Conservation (phyloP, 441 rosid genomes). For the Dalechampia spathulata region DNA sequence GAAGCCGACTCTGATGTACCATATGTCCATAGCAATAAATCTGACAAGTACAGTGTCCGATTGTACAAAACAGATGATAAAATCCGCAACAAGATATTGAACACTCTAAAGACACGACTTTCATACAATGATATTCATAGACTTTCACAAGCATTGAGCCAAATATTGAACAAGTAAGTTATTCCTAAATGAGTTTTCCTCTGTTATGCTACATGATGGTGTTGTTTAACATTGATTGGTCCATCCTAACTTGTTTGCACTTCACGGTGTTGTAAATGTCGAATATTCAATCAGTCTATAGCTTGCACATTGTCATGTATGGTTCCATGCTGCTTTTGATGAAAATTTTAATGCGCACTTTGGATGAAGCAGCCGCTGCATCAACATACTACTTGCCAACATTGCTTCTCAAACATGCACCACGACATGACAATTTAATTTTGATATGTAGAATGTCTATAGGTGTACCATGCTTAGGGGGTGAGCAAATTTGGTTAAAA, state of each 20-base stretch:
- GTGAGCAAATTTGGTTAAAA: no score
- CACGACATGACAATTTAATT: neutral
- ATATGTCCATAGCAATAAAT: slow-evolving; percentile 13
- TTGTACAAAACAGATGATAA: slow-evolving; percentile 25
- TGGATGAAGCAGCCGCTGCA: neutral
- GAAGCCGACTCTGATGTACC: slow-evolving; percentile 24
- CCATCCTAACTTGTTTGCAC: neutral
- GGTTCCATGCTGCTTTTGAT: neutral
- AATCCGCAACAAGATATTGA: slow-evolving; percentile 27
- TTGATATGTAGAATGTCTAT: neutral
- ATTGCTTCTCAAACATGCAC: neutral
- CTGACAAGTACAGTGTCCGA: slow-evolving; percentile 33
- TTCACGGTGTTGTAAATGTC: neutral
- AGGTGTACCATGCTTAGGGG: neutral
- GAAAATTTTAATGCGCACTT: neutral
- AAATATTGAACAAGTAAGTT: slow-evolving; percentile 67
- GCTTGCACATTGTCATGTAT: neutral
- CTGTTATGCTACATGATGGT: no score
- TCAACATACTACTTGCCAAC: neutral
- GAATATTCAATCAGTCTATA: neutral
- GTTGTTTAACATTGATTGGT: neutral
- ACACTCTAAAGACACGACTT: slow-evolving; percentile 27
- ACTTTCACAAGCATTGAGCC: slow-evolving; percentile 40
- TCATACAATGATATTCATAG: slow-evolving; percentile 44
- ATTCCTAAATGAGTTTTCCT: no score